Percentiles rank a stretch among this genome's conserved stretches.
These are phyloP conservation scores for Bothriochloa decipiens DNA, from an alignment of 176 grass and related monocot genomes.

Conservation along the genomic window DNA sequence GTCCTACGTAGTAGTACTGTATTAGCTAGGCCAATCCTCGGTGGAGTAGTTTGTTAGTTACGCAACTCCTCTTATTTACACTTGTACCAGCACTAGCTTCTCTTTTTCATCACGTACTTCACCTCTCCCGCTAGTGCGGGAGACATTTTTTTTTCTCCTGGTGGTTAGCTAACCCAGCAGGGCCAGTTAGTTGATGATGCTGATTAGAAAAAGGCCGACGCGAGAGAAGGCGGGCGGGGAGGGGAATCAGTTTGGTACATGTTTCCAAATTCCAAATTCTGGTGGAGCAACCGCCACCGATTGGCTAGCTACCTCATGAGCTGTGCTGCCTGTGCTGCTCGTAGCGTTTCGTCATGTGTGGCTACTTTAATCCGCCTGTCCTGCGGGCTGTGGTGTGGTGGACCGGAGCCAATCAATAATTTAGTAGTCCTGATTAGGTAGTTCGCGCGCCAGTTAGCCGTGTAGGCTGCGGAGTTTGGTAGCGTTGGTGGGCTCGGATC, in stretches of 20 bases:
- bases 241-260: slow-evolving; percentile 36
- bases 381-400: too few relatives aligned
- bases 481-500: slow-evolving; percentile 31
- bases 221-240: background rate
- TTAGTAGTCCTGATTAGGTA: slow-evolving; percentile 40
- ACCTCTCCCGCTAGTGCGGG: background rate
- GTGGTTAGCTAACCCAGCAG: slow-evolving; percentile 18
- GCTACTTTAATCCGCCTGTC: background rate
- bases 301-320: slow-evolving; percentile 43
- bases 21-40: background rate
- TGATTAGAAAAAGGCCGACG: background rate
- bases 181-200: background rate
- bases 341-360: slow-evolving; percentile 31
- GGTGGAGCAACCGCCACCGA: slow-evolving; percentile 55
- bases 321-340: slow-evolving; percentile 23
- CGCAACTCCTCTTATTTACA: background rate
- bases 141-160: background rate
- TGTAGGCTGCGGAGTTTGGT: slow-evolving; percentile 36
- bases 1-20: background rate
- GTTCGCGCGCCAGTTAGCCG: slow-evolving; percentile 24
- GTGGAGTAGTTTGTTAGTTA: background rate
- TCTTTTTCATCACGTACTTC: background rate
- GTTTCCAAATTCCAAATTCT: slow-evolving; percentile 48
- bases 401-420: slow-evolving; percentile 33
- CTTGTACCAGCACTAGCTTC: background rate